A percentile compares a stretch with the other conserved stretches of the same genome.
Conservation (phyloP, 106 monocot species). For the Hemerocallis citrina region DNA sequence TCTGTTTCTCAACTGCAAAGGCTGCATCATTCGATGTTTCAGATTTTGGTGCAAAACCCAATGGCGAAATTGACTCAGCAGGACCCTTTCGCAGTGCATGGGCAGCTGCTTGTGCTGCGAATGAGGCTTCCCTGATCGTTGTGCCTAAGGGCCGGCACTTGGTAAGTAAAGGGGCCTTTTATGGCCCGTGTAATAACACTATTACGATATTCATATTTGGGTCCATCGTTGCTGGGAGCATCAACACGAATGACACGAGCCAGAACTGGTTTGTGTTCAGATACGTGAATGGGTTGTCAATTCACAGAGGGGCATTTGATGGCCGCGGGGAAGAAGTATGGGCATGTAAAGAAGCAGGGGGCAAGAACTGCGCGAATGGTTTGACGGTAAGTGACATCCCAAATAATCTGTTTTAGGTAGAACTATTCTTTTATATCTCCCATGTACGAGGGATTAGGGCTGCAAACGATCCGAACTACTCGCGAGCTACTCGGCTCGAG, state of each 20-base stretch:
- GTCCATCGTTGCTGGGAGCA: background rate
- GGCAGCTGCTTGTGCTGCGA: constrained; percentile 22
- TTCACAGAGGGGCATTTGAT: constrained; percentile 16
- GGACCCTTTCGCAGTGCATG: constrained; percentile 32
- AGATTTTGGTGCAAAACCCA: constrained; percentile 28
- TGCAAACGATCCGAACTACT: too few relatives aligned
- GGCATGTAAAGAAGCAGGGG: constrained; percentile 12
- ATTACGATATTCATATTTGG: background rate
- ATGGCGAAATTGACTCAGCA: constrained; percentile 22
- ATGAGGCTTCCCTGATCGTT: constrained; percentile 4
- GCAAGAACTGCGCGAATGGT: constrained; percentile 5
- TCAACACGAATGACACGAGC: background rate
- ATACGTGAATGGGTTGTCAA: constrained; percentile 12
- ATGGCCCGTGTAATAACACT: constrained; percentile 35
- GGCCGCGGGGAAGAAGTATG: constrained; percentile 11
- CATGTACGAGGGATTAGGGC: too few relatives aligned
- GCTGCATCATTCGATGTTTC: constrained; percentile 17
- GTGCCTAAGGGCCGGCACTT: constrained; percentile 33
- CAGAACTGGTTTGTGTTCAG: constrained; percentile 14
- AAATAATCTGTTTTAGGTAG: too few relatives aligned
- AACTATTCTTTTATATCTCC: too few relatives aligned
- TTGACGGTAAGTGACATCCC: constrained; percentile 17
- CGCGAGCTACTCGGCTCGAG: too few relatives aligned
- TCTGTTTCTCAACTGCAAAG: background rate
- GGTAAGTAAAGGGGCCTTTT: constrained; percentile 16